These are phyloP conservation scores for Boletus sp. DNA, from an alignment of 768 basidiomycete genomes.

Conservation along the genomic window DNA sequence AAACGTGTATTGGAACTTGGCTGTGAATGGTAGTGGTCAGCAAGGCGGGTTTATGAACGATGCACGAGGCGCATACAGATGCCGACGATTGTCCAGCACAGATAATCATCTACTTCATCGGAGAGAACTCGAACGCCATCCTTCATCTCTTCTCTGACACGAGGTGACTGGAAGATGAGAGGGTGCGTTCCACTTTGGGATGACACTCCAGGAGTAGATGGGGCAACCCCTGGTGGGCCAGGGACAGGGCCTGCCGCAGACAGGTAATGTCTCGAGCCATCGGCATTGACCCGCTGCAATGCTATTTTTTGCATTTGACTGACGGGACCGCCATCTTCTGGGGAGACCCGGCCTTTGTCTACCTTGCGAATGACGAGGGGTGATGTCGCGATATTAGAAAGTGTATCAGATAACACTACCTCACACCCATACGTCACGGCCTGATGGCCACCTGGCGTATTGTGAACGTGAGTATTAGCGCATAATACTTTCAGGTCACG, in stretches of 20 bases:
- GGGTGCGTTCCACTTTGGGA: slow-evolving; percentile 80
- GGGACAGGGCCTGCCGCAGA: slow-evolving; percentile 85
- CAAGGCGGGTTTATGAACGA: slow-evolving; percentile 8
- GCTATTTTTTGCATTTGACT: slow-evolving; percentile 98
- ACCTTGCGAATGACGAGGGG: slow-evolving; percentile 90
- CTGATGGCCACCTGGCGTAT: slow-evolving; percentile 58
- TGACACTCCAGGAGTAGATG: slow-evolving; percentile 73
- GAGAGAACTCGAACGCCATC: slow-evolving; percentile 72
- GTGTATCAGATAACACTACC: slow-evolving; percentile 79
- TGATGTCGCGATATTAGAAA: slow-evolving; percentile 82
- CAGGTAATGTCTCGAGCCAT: slow-evolving; percentile 83
- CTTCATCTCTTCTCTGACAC: slow-evolving; percentile 78
- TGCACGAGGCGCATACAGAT: slow-evolving; percentile 63
- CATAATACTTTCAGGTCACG: slow-evolving; percentile 46
- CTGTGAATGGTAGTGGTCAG: slow-evolving; percentile 39
- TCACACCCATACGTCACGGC: slow-evolving; percentile 92
- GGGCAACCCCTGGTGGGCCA: slow-evolving; percentile 66
- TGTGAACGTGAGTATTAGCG: slow-evolving; percentile 40
- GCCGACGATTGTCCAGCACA: slow-evolving; percentile 95
- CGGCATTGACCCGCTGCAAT: slow-evolving; percentile 76
- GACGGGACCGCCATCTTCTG: slow-evolving; percentile 89
- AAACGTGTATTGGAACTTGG: slow-evolving; percentile 93
- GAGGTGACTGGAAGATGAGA: slow-evolving; percentile 74
- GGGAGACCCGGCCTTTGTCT: slow-evolving; percentile 82
- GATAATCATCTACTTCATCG: slow-evolving; percentile 92